phyloP scores from a whole-genome alignment of 2,329 filamentous ascomycete genomes.

The Claviceps cyperi region DNA sequence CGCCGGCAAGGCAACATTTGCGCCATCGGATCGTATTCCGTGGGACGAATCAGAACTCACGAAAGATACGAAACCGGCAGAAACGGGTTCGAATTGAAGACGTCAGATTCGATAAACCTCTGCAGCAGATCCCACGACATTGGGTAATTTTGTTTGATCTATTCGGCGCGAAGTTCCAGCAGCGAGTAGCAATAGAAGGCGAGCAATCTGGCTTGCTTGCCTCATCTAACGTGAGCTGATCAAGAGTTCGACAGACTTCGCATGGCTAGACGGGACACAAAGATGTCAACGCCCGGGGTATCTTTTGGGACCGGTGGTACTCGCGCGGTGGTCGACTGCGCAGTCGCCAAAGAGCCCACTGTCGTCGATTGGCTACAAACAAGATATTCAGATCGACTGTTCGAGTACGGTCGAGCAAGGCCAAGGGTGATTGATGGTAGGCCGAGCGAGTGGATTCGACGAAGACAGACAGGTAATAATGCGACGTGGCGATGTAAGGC shows the following conservation, averaged over 20 bases:
- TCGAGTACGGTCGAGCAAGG: background rate
- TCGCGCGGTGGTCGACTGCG: background rate
- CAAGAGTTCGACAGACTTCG: conserved; percentile 8
- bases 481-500: conserved; percentile 1
- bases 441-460: background rate
- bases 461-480: background rate
- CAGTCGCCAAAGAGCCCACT: no score
- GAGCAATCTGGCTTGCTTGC: conserved; percentile 4
- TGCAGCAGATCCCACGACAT: conserved; percentile 81
- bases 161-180: background rate
- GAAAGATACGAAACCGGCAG: conserved; percentile 79
- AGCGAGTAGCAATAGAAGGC: conserved; percentile 5
- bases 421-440: background rate
- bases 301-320: background rate
- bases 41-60: conserved; percentile 37
- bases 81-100: conserved; percentile 84
- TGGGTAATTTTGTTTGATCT: conserved; percentile 14
- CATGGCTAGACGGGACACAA: conserved; percentile 8
- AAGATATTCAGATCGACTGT: background rate
- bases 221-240: conserved; percentile 11
- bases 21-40: background rate
- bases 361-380: background rate
- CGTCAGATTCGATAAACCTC: conserved; percentile 84
- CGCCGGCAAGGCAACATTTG: background rate
- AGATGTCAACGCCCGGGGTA: background rate